Conservation (phyloP, 2,329 filamentous ascomycete species). For the Ophiostoma pallidulum region DNA sequence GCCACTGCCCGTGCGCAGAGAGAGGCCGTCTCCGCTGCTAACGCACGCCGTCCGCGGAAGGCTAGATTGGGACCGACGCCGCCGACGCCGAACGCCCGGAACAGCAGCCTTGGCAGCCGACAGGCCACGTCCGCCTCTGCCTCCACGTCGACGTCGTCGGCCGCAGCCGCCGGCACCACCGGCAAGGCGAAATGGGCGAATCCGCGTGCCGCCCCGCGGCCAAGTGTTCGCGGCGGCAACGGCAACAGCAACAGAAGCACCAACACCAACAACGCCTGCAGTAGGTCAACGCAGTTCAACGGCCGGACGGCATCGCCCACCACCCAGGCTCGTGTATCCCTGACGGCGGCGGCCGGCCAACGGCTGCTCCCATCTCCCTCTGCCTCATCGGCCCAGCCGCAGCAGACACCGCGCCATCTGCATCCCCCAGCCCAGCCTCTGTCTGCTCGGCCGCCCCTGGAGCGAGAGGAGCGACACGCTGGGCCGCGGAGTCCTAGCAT, state of each 20-base stretch:
- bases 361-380: no score
- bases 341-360: no score
- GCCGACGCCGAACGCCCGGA: background rate
- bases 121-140: background rate
- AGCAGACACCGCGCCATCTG: background rate
- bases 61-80: background rate
- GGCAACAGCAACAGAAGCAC: background rate
- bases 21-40: no score
- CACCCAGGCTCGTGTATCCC: no score
- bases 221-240: background rate
- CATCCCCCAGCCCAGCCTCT: slow-evolving; percentile 4
- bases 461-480: background rate
- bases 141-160: background rate
- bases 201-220: background rate
- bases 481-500: background rate
- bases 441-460: slow-evolving; percentile 1
- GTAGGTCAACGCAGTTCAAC: background rate
- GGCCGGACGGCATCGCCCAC: no score
- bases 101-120: background rate
- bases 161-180: background rate
- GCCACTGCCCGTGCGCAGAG: no score
- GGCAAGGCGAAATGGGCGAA: background rate
- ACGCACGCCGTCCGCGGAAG: background rate
- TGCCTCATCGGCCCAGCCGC: background rate
- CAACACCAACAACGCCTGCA: background rate